Conservation (phyloP, 371 early-diverging fungal genomes). For the Batkoa obscura region DNA sequence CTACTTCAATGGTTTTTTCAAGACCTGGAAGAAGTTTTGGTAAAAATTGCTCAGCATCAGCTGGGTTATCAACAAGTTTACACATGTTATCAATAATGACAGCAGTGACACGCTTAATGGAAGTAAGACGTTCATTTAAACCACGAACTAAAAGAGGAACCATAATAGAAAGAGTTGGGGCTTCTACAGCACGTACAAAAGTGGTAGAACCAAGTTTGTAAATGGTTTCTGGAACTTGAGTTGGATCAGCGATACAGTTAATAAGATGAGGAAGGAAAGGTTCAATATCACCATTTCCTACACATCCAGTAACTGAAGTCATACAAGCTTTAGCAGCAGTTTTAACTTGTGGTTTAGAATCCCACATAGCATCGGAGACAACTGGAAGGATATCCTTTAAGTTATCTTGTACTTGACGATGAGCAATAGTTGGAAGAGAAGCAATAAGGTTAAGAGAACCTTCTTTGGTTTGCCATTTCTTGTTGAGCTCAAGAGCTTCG, state of each 20-base stretch:
- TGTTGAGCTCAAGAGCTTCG: constrained; percentile 25
- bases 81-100: constrained; percentile 73
- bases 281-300: constrained; percentile 42
- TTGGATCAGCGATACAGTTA: constrained; percentile 37
- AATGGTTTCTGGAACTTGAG: constrained; percentile 41
- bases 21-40: constrained; percentile 60
- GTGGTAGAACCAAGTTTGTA: constrained; percentile 46
- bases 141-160: constrained; percentile 59
- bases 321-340: constrained; percentile 24
- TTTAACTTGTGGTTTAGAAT: constrained; percentile 47
- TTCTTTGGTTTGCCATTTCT: constrained; percentile 40
- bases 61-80: constrained; percentile 62
- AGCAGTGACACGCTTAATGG: constrained; percentile 57
- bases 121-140: constrained; percentile 35
- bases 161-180: constrained; percentile 65
- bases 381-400: constrained; percentile 53
- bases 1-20: constrained; percentile 52
- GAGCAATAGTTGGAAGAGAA: constrained; percentile 17
- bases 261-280: constrained; percentile 40
- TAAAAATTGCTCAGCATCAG: constrained; percentile 60
- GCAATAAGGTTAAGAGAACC: constrained; percentile 24
- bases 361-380: constrained; percentile 58
- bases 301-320: constrained; percentile 20
- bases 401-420: constrained; percentile 27
- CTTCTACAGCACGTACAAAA: constrained; percentile 58